Percentiles rank a stretch among this genome's conserved stretches.
phyloP scores from a whole-genome alignment of 2,329 filamentous ascomycete genomes.

The Aureobasidium leucospermi region DNA sequence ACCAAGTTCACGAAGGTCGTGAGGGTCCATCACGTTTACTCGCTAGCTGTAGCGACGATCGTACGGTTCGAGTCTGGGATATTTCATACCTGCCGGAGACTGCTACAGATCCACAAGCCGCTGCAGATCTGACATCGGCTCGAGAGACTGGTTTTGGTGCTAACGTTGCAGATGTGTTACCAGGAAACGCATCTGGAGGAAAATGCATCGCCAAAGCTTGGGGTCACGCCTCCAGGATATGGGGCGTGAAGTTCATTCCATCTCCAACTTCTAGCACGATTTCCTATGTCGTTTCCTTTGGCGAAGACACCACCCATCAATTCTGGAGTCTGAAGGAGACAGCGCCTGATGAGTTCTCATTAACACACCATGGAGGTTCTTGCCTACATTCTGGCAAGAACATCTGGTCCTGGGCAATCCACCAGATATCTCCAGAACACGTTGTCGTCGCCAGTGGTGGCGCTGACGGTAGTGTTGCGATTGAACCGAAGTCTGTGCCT shows the following conservation, averaged over 20 bases:
- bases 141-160: constrained; percentile 40
- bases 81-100: constrained; percentile 49
- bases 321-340: constrained; percentile 44
- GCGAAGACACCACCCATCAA: constrained; percentile 74
- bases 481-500: constrained; percentile 10
- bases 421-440: background rate
- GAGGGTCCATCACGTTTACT: constrained; percentile 53
- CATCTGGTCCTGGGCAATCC: constrained; percentile 65
- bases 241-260: constrained; percentile 65
- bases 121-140: constrained; percentile 21
- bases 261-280: background rate
- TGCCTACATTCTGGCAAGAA: constrained; percentile 78
- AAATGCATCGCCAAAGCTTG: constrained; percentile 63
- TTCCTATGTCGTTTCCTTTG: constrained; percentile 64
- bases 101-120: constrained; percentile 24
- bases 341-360: constrained; percentile 19
- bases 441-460: constrained; percentile 59
- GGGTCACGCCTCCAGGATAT: constrained; percentile 85
- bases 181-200: constrained; percentile 27
- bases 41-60: constrained; percentile 89
- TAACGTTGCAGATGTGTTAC: constrained; percentile 7
- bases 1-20: constrained; percentile 23
- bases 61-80: constrained; percentile 84
- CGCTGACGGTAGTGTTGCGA: constrained; percentile 64
- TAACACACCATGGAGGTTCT: constrained; percentile 51